Evolutionary conservation across 1,139 yeast genomes (phyloP).

Genomic region (Suhomyces atakaporum): DNA sequence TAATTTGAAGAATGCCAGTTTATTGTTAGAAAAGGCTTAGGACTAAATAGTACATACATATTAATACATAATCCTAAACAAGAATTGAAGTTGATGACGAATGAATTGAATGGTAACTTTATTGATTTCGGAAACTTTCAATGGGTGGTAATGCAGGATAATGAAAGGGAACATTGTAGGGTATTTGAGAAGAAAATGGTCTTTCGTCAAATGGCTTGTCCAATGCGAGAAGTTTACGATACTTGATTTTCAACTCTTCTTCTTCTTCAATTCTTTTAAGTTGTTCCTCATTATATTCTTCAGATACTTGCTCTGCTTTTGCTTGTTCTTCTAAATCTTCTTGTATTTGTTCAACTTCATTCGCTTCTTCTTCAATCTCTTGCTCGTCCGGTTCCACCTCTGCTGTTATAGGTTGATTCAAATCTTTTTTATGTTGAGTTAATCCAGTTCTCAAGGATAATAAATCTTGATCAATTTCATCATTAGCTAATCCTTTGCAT

Average conservation of each 20-base stretch:
- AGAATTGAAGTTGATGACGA: conserved; percentile 2
- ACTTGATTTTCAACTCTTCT: conserved; percentile 13
- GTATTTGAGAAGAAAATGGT: conserved; percentile 7
- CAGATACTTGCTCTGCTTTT: conserved; percentile 5
- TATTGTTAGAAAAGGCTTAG: conserved; percentile 59
- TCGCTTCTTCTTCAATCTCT: conserved; percentile 8
- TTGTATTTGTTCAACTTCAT: conserved; percentile 12
- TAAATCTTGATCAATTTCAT: conserved; percentile 31
- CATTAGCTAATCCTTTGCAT: conserved; percentile 26
- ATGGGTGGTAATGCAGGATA: conserved; percentile 29
- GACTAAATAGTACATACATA: conserved; percentile 4
- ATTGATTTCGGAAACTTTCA: conserved; percentile 22
- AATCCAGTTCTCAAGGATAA: conserved; percentile 5
- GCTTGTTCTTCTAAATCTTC: conserved; percentile 7
- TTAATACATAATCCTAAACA: conserved; percentile 9
- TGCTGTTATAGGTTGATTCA: too few species aligned
- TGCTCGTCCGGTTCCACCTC: too few species aligned
- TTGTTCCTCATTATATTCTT: conserved; percentile 9
- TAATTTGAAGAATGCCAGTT: conserved; percentile 78
- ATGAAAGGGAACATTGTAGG: conserved; percentile 7
- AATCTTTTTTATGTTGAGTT: conserved; percentile 9
- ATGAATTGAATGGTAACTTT: conserved; percentile 9
- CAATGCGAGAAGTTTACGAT: conserved; percentile 15
- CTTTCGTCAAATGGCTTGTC: conserved; percentile 11
- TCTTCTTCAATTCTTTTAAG: conserved; percentile 8